A percentile compares a stretch with the other conserved stretches of the same genome.
Evolutionary conservation across 805 yeast genomes (phyloP).

Genomic region (Barnettozyma wickerhamii): DNA sequence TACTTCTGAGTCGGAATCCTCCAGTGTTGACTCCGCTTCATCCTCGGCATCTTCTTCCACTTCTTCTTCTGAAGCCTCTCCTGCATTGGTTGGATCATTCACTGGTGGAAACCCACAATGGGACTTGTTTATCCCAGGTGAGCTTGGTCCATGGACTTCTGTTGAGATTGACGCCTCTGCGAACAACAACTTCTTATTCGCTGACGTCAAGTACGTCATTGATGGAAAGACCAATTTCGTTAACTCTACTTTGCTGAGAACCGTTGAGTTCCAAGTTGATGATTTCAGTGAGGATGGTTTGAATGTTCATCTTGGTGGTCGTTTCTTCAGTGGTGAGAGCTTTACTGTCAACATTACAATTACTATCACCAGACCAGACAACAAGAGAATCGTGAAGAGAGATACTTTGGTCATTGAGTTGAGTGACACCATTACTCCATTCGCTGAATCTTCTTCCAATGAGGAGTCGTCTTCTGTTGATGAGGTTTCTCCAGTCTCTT

Average conservation of each 20-base stretch:
- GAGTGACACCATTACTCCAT: background rate
- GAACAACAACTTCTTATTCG: conserved; percentile 1
- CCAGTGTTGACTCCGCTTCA: too few relatives aligned
- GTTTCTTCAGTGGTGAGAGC: background rate
- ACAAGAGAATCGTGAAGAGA: background rate
- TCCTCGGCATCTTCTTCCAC: too few relatives aligned
- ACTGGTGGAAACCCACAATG: too few relatives aligned
- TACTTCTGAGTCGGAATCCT: background rate
- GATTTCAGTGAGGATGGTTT: background rate
- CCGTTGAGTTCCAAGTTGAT: background rate
- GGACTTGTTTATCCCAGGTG: too few relatives aligned
- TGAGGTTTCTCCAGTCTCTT: too few relatives aligned
- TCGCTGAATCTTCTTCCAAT: background rate
- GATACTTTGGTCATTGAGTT: too few relatives aligned
- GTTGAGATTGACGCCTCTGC: too few relatives aligned
- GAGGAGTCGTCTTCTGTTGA: background rate
- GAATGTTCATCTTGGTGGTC: background rate
- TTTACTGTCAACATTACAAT: background rate
- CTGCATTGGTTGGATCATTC: too few relatives aligned
- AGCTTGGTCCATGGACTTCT: too few relatives aligned
- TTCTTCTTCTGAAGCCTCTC: too few relatives aligned
- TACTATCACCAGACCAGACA: too few relatives aligned
- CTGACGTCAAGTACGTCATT: background rate
- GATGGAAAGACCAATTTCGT: background rate
- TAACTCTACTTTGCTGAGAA: background rate